A percentile compares a stretch with the other conserved stretches of the same genome.
phyloP scores from a whole-genome alignment of 2,329 filamentous ascomycete genomes.

The Aspergillus sergii region DNA sequence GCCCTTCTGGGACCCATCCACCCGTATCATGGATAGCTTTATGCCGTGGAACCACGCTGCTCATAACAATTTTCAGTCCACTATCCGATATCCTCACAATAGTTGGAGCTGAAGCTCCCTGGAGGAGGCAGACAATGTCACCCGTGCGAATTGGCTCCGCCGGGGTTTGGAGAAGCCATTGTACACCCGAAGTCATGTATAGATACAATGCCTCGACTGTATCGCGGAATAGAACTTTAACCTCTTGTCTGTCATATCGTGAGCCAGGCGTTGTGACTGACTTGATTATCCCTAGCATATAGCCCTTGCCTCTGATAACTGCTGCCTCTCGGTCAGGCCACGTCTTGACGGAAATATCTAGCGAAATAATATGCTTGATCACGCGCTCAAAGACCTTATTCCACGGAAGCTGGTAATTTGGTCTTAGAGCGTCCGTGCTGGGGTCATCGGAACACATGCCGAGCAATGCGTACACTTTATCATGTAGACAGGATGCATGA shows the following conservation, averaged over 20 bases:
- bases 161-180: not conserved
- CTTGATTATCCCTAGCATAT: not conserved
- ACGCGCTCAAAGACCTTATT: not conserved
- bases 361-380: not conserved
- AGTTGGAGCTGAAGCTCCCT: not conserved
- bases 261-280: not conserved
- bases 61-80: not conserved
- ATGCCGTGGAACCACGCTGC: not conserved
- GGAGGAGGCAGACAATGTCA: not conserved
- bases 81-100: not conserved
- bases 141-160: not conserved
- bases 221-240: not conserved
- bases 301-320: not conserved
- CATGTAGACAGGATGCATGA: not conserved
- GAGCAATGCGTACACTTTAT: not conserved
- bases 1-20: fast-evolving
- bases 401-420: not conserved
- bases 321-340: not conserved
- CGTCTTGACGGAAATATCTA: not conserved
- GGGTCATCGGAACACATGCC: not conserved
- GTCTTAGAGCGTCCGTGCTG: not conserved
- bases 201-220: not conserved
- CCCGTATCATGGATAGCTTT: fast-evolving
- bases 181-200: not conserved
- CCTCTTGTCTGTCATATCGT: not conserved